Conservation (phyloP, 805 yeast genomes). For the Jamesozyma piceae region DNA sequence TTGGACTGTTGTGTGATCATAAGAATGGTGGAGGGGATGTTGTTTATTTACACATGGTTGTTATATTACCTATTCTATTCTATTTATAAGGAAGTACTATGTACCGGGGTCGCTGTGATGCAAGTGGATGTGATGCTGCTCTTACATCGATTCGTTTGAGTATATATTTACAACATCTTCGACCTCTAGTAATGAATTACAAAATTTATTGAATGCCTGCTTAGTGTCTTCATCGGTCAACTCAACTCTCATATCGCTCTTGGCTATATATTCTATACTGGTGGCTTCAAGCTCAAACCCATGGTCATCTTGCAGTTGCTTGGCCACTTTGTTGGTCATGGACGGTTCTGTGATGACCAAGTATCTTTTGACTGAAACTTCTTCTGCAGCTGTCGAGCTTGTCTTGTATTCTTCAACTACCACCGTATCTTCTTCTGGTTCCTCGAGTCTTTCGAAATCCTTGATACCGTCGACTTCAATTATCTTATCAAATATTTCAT, state of each 20-base stretch:
- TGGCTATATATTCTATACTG: slow-evolving; percentile 45
- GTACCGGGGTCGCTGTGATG: too few relatives aligned
- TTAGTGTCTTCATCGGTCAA: slow-evolving; percentile 41
- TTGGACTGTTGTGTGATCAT: too few relatives aligned
- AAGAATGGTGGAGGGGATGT: too few relatives aligned
- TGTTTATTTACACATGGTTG: too few relatives aligned
- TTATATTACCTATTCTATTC: too few relatives aligned
- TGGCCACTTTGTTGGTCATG: slow-evolving; percentile 54
- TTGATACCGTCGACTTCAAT: slow-evolving; percentile 67
- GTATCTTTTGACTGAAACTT: slow-evolving; percentile 26
- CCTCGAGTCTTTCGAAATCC: slow-evolving; percentile 53
- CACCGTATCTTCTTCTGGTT: slow-evolving; percentile 10
- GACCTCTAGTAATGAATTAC: slow-evolving; percentile 57
- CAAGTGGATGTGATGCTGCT: not conserved
- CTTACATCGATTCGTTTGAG: slow-evolving; percentile 38
- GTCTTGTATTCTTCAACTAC: not conserved
- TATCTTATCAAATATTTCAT: slow-evolving; percentile 63
- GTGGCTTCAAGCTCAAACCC: slow-evolving; percentile 4
- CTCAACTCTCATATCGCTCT: slow-evolving; percentile 47
- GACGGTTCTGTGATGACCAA: slow-evolving; percentile 51
- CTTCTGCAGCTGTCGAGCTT: slow-evolving; percentile 21
- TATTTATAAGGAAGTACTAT: too few relatives aligned
- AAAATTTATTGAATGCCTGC: slow-evolving; percentile 47
- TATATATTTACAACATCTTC: slow-evolving; percentile 78
- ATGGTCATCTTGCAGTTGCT: slow-evolving; percentile 29